phyloP scores from a whole-genome alignment of 2,329 filamentous ascomycete species.

The Aureobasidium subglaciale region DNA sequence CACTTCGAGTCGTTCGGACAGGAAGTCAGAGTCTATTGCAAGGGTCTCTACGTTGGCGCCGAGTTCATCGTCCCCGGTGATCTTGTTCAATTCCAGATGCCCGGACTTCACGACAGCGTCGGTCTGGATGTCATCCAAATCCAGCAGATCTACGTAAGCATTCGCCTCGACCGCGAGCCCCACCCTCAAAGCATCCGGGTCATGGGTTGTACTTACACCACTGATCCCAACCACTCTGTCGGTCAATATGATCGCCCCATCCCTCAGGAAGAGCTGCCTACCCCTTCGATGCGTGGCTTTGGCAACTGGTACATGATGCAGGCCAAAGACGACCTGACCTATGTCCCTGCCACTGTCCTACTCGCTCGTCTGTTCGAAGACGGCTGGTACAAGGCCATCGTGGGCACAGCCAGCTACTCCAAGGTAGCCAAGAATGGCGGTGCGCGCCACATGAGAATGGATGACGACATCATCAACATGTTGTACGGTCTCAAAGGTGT shows the following conservation, averaged over 20 bases:
- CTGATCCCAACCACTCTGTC: slow-evolving; percentile 27
- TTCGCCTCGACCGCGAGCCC: slow-evolving; percentile 39
- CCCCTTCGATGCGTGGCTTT: slow-evolving; percentile 38
- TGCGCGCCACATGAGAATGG: neutral
- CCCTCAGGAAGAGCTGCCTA: neutral
- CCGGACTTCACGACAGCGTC: neutral
- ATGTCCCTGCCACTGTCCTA: neutral
- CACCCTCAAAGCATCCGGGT: slow-evolving; percentile 42
- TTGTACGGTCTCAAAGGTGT: slow-evolving; percentile 40
- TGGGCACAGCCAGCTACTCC: neutral
- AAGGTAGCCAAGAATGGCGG: neutral
- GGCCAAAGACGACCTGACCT: slow-evolving; percentile 14
- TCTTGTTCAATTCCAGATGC: slow-evolving; percentile 41
- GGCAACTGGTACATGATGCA: slow-evolving; percentile 42
- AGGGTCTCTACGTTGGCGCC: slow-evolving; percentile 49
- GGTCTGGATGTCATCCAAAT: slow-evolving; percentile 26
- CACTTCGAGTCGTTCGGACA: slow-evolving; percentile 50
- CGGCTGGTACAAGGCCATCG: neutral
- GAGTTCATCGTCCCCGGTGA: slow-evolving; percentile 51
- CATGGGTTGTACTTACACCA: slow-evolving; percentile 44
- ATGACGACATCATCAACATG: neutral
- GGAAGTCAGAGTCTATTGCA: slow-evolving; percentile 44
- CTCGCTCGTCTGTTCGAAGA: neutral
- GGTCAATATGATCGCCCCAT: slow-evolving; percentile 19
- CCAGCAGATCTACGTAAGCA: slow-evolving; percentile 42